Percentiles rank a stretch among this genome's conserved stretches.
Evolutionary conservation across 257 asterid genomes (phyloP).

Genomic region (Agastache rugosa): DNA sequence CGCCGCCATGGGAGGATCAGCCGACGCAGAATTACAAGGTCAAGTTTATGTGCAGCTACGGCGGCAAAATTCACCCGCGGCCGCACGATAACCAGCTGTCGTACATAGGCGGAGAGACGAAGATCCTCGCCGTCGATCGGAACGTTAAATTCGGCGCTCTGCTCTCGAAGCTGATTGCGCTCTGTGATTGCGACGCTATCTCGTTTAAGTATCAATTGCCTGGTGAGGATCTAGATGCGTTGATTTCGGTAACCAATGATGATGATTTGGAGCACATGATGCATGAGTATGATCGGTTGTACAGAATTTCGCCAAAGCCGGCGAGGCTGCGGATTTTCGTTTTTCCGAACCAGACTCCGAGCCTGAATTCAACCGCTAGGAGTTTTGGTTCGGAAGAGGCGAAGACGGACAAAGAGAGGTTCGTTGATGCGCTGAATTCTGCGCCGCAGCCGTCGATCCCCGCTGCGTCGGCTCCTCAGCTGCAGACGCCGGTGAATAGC

Average conservation of each 20-base stretch:
- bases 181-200: conserved; percentile 57
- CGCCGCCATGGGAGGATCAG: conserved; percentile 78
- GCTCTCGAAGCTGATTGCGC: conserved; percentile 56
- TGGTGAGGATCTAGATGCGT: conserved; percentile 91
- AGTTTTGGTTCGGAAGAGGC: conserved; percentile 73
- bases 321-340: conserved; percentile 78
- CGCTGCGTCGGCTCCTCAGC: conserved; percentile 32
- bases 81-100: conserved; percentile 84
- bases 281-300: conserved; percentile 84
- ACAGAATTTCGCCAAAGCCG: conserved; percentile 65
- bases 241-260: conserved; percentile 89
- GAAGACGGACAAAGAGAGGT: conserved; percentile 79
- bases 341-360: conserved; percentile 49
- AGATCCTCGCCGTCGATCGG: conserved; percentile 84
- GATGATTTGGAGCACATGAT: conserved; percentile 95
- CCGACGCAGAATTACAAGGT: conserved; percentile 55
- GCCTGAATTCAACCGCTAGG: conserved; percentile 47
- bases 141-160: conserved; percentile 52
- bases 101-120: conserved; percentile 91
- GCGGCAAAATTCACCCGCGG: conserved; percentile 86
- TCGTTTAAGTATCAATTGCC: conserved; percentile 90
- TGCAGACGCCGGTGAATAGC: conserved; percentile 41
- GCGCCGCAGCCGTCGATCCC: conserved; percentile 55
- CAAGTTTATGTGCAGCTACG: conserved; percentile 94
- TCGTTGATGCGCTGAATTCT: conserved; percentile 88